Conservation (phyloP, 2,329 filamentous ascomycete species). For the Monilinia fructigena region DNA sequence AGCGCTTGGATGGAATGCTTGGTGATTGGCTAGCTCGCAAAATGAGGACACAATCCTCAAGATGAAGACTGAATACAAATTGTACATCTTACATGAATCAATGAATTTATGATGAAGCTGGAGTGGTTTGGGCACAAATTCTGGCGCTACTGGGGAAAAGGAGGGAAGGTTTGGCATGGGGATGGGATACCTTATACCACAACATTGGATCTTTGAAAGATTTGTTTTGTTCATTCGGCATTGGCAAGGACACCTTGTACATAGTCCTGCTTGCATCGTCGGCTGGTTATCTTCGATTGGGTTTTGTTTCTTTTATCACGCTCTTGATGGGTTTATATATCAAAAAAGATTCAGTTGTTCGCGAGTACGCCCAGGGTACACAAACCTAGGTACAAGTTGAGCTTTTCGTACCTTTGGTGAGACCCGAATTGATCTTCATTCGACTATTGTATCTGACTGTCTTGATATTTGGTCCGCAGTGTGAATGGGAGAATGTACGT, state of each 20-base stretch:
- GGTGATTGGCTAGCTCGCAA: conserved; percentile 76
- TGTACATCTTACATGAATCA: conserved; percentile 36
- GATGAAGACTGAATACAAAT: conserved; percentile 26
- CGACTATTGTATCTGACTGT: neutral
- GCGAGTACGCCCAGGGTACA: neutral
- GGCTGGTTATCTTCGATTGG: conserved; percentile 16
- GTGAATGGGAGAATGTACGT: neutral
- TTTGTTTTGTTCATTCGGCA: conserved; percentile 20
- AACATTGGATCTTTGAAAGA: conserved; percentile 27
- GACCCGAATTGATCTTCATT: neutral
- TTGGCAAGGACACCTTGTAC: conserved; percentile 20
- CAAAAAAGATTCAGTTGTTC: conserved; percentile 2
- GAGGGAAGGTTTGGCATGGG: conserved; percentile 17
- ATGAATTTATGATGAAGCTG: conserved; percentile 35
- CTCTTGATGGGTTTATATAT: conserved; percentile 17
- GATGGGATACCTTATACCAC: conserved; percentile 25
- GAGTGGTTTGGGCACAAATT: conserved; percentile 26
- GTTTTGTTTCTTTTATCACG: conserved; percentile 6
- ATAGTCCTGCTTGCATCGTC: conserved; percentile 20
- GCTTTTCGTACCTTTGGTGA: neutral
- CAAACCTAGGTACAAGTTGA: neutral
- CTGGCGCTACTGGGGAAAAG: conserved; percentile 27
- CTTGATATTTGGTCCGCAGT: neutral
- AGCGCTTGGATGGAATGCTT: conserved; percentile 84
- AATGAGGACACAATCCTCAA: conserved; percentile 49